A percentile compares a stretch with the other conserved stretches of the same genome.
Conservation (phyloP, 768 basidiomycete genomes). For the Amanita subjunquillea region DNA sequence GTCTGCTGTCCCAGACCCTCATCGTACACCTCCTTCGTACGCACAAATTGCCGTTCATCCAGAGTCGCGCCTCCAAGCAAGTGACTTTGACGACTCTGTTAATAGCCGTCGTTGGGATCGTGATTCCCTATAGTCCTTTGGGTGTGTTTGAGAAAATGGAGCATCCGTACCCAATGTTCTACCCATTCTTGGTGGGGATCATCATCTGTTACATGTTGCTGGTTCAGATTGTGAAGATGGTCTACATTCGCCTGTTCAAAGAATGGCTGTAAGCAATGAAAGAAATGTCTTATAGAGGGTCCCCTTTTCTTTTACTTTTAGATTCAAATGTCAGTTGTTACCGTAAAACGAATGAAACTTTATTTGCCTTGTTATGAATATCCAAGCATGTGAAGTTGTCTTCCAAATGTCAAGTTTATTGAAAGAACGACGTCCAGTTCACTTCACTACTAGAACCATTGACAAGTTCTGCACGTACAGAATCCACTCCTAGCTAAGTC, state of each 20-base stretch:
- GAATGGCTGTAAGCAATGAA: not conserved
- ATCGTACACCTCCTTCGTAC: slow-evolving; percentile 3
- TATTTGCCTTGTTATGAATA: too few relatives aligned
- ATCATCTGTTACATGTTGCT: not conserved
- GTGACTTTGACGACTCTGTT: not conserved
- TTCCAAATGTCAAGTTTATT: too few relatives aligned
- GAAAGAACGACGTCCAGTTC: not conserved
- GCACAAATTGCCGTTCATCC: slow-evolving; percentile 4
- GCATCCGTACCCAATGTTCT: slow-evolving; percentile 1
- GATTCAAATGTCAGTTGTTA: not conserved
- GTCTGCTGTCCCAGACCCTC: slow-evolving; percentile 21
- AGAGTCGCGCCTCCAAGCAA: not conserved
- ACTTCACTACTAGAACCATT: not conserved
- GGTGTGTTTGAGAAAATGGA: not conserved
- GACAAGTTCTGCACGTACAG: not conserved
- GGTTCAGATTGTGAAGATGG: slow-evolving; percentile 1
- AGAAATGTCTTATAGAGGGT: not conserved
- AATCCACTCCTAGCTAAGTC: not conserved
- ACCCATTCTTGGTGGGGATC: not conserved
- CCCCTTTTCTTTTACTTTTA: not conserved
- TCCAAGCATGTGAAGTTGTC: too few relatives aligned
- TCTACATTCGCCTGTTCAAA: slow-evolving; percentile 1
- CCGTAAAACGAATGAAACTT: not conserved
- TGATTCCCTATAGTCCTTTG: not conserved
- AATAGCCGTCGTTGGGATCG: not conserved